Conservation (phyloP, 2,329 filamentous ascomycete species). For the Trichoderma sp. region DNA sequence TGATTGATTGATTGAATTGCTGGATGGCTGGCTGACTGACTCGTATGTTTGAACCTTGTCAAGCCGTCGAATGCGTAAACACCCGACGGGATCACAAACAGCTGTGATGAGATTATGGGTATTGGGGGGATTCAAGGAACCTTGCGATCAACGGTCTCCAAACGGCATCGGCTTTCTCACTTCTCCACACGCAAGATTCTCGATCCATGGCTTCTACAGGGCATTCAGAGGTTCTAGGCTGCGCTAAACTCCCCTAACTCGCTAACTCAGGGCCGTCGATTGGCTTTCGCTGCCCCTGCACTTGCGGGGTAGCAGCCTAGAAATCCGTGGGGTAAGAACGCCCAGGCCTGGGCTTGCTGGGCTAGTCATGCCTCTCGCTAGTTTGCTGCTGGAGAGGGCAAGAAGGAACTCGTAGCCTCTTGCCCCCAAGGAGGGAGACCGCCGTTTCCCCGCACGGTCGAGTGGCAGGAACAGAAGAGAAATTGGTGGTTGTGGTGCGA, state of each 20-base stretch:
- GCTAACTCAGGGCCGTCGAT: not conserved
- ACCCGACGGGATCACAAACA: not conserved
- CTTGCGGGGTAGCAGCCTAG: conserved; percentile 15
- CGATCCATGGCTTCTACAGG: not conserved
- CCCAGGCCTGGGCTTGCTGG: not conserved
- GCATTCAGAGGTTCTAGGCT: not conserved
- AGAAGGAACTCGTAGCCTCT: not conserved
- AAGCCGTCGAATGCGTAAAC: not conserved
- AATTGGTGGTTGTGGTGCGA: not conserved
- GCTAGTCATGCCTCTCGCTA: not conserved
- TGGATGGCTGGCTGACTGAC: conserved; percentile 3
- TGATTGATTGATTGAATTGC: not conserved
- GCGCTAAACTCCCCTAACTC: not conserved
- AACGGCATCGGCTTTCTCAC: not conserved
- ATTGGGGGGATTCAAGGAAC: not conserved
- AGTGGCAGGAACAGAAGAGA: not conserved
- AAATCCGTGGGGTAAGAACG: conserved; percentile 1
- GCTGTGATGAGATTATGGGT: not conserved
- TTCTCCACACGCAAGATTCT: not conserved
- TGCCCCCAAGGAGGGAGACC: not conserved
- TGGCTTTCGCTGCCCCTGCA: conserved; percentile 8
- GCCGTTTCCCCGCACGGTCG: conserved; percentile 3
- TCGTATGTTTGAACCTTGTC: not conserved
- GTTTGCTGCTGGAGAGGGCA: not conserved
- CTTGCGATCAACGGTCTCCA: not conserved